A percentile compares a stretch with the other conserved stretches of the same genome.
Conservation (phyloP, 441 rosid species). For the Viola pubescens region DNA sequence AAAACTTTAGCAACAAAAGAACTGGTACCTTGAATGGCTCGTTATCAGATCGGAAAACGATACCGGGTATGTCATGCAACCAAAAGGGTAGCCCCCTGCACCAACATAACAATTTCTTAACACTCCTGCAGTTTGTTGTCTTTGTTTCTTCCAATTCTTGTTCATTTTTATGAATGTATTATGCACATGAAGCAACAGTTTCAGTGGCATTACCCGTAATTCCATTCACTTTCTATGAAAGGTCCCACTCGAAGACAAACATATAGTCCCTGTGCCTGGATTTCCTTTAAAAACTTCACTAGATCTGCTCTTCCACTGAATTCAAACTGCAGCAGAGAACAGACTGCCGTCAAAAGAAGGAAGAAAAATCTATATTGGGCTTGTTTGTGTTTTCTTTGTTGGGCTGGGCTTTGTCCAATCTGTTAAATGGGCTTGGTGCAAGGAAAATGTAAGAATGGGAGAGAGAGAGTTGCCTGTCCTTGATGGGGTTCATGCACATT, state of each 20-base stretch:
- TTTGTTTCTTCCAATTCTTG: no score
- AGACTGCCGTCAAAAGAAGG: background rate
- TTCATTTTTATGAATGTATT: background rate
- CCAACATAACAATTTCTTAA: background rate
- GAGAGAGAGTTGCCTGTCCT: conserved; percentile 40
- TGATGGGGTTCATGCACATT: conserved; percentile 64
- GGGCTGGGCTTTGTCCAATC: no score
- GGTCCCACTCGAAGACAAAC: conserved; percentile 78
- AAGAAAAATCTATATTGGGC: background rate
- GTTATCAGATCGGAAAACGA: conserved; percentile 60
- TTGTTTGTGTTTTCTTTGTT: no score
- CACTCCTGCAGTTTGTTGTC: no score
- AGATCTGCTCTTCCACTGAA: conserved; percentile 64
- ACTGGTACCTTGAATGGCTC: conserved; percentile 58
- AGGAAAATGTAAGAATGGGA: no score
- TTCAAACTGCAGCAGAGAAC: conserved; percentile 39
- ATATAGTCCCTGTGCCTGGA: conserved; percentile 65
- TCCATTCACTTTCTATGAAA: conserved; percentile 75
- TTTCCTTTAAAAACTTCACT: conserved; percentile 55
- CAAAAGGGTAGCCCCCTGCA: conserved; percentile 47
- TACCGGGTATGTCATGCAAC: conserved; percentile 70
- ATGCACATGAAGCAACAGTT: no score
- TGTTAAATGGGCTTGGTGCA: background rate
- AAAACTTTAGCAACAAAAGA: background rate
- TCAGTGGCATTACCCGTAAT: conserved; percentile 49